Evolutionary conservation across 306 rosid genomes (phyloP).

Genomic region (Delonix regia): DNA sequence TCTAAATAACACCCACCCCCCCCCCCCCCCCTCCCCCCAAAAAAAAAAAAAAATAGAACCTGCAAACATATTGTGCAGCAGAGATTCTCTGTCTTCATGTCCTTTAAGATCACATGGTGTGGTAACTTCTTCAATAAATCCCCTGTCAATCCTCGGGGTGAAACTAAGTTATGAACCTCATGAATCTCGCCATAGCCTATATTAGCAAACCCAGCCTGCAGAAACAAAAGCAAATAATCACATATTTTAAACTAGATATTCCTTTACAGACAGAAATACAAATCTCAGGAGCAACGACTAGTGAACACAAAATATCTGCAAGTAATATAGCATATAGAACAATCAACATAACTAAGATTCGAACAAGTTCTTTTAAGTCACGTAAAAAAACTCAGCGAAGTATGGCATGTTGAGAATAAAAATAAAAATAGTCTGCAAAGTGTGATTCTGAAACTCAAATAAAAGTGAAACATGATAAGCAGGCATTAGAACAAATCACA

Average conservation of each 20-base stretch:
- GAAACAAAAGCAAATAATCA: constrained; percentile 35
- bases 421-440: neutral
- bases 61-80: constrained; percentile 79
- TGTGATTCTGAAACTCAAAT: neutral
- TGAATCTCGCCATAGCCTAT: constrained; percentile 52
- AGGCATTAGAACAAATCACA: neutral
- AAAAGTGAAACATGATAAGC: neutral
- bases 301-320: constrained; percentile 2
- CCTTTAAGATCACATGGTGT: constrained; percentile 54
- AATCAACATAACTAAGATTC: constrained; percentile 12
- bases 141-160: constrained; percentile 61
- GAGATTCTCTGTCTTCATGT: constrained; percentile 49
- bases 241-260: constrained; percentile 10
- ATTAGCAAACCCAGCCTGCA: constrained; percentile 56
- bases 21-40: too few species aligned
- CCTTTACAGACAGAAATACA: neutral
- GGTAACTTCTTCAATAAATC: constrained; percentile 67
- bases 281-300: constrained; percentile 9
- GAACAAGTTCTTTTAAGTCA: neutral
- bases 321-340: constrained; percentile 18
- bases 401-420: constrained; percentile 13
- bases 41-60: constrained; percentile 50
- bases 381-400: neutral
- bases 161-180: constrained; percentile 50
- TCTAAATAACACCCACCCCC: too few species aligned